Conservation (phyloP, 257 asterid species). For the Lithospermum erythrorhizon region DNA sequence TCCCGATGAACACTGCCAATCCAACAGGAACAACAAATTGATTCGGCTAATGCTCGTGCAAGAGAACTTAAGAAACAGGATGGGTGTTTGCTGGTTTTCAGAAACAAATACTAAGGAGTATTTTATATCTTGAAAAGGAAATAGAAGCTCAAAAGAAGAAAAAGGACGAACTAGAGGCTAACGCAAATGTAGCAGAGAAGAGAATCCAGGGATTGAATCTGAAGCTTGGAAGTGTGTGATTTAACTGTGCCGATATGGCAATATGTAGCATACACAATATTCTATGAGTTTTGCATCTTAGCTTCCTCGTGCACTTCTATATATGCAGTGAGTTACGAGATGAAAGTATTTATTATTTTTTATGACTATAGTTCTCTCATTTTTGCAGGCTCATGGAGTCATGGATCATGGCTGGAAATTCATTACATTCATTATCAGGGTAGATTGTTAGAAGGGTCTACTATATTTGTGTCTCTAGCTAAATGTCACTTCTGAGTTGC, state of each 20-base stretch:
- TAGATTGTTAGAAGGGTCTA: constrained; percentile 8
- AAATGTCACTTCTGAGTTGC: constrained; percentile 3
- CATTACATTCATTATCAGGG: constrained; percentile 31
- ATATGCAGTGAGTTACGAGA: too few species aligned
- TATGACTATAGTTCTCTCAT: constrained; percentile 9
- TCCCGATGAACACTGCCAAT: too few species aligned
- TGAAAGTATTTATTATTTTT: too few species aligned
- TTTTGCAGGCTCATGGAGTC: too few species aligned
- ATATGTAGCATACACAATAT: constrained; percentile 1
- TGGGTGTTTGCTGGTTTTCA: constrained; percentile 1
- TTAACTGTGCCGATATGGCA: background rate
- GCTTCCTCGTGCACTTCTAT: too few species aligned
- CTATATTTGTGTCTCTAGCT: background rate
- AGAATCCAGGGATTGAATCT: constrained; percentile 25
- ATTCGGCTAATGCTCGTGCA: too few species aligned
- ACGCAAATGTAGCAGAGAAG: constrained; percentile 24
- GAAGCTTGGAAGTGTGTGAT: constrained; percentile 32
- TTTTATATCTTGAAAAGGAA: constrained; percentile 9
- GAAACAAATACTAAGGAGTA: too few species aligned
- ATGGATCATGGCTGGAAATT: constrained; percentile 32
- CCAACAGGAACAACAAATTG: too few species aligned
- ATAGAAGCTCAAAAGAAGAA: constrained; percentile 16
- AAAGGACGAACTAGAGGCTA: constrained; percentile 22
- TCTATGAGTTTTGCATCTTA: background rate
- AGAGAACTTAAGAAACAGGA: constrained; percentile 29